Evolutionary conservation across 78 protist genomes (phyloP).

Genomic region (Guillardia theta): DNA sequence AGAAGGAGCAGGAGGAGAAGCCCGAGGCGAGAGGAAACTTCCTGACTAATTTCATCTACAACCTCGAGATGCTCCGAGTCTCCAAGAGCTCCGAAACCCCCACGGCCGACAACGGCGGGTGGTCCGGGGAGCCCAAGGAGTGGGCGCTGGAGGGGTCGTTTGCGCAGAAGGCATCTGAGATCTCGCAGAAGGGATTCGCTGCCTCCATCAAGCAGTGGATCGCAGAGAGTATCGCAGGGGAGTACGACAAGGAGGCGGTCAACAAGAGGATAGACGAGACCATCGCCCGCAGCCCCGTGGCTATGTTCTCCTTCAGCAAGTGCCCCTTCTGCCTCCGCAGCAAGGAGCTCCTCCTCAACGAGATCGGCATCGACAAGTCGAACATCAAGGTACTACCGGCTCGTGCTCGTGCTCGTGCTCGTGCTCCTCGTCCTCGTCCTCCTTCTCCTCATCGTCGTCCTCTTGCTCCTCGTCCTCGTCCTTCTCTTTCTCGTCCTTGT

Average conservation of each 20-base stretch:
- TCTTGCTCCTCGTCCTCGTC: no score
- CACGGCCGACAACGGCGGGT: neutral
- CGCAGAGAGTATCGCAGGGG: neutral
- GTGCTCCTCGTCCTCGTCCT: no score
- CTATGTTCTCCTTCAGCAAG: neutral
- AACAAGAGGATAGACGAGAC: neutral
- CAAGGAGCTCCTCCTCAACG: neutral
- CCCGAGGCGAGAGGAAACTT: no score
- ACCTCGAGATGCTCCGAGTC: neutral
- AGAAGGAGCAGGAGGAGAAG: no score
- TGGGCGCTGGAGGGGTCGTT: neutral
- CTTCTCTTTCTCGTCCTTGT: no score
- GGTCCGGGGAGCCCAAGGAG: neutral
- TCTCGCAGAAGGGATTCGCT: constrained; percentile 2
- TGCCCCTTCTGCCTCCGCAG: neutral
- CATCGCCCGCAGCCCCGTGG: neutral
- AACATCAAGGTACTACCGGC: neutral
- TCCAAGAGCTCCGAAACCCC: neutral
- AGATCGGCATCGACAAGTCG: neutral
- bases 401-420: no score
- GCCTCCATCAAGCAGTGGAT: constrained; percentile 28
- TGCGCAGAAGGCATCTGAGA: neutral
- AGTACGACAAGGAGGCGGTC: neutral
- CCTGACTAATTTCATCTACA: neutral
- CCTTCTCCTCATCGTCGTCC: no score